Conservation (phyloP, 2,329 filamentous ascomycete species). For the Cladosporium velox region DNA sequence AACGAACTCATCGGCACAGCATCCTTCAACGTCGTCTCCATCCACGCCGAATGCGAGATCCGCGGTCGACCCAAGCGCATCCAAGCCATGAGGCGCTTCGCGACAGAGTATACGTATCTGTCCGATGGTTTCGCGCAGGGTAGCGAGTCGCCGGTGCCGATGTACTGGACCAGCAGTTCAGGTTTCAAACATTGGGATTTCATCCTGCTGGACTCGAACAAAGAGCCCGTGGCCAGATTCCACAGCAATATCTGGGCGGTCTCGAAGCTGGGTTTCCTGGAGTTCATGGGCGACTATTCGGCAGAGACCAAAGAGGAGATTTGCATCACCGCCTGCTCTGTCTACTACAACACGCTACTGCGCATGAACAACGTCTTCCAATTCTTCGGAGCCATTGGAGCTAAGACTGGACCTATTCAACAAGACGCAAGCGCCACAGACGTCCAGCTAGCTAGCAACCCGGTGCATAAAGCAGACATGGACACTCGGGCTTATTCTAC, state of each 20-base stretch:
- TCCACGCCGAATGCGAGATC: conserved; percentile 17
- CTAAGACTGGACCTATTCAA: conserved; percentile 2
- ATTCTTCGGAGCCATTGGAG: conserved; percentile 12
- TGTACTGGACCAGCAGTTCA: conserved; percentile 16
- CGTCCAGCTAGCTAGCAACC: neutral
- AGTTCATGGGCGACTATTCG: conserved; percentile 19
- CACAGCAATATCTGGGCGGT: conserved; percentile 18
- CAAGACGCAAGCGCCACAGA: neutral
- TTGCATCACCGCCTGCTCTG: conserved; percentile 10
- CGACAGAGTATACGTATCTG: conserved; percentile 12
- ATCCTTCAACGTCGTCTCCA: conserved; percentile 17
- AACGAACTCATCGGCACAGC: conserved; percentile 5
- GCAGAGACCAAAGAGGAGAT: conserved; percentile 20
- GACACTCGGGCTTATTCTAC: neutral
- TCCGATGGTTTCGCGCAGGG: conserved; percentile 15
- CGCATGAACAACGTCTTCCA: conserved; percentile 21
- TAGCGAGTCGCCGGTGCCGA: neutral
- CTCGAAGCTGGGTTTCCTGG: conserved; percentile 20
- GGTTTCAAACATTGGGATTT: conserved; percentile 22
- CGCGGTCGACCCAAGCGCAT: conserved; percentile 7
- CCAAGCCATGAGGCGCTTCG: conserved; percentile 15
- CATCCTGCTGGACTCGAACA: conserved; percentile 17
- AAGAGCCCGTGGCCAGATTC: conserved; percentile 20
- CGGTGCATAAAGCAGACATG: neutral
- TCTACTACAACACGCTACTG: conserved; percentile 18